Percentiles rank a stretch among this genome's conserved stretches.
Evolutionary conservation across 139 green algal species (phyloP).

Genomic region (Spirogloea muscicola): DNA sequence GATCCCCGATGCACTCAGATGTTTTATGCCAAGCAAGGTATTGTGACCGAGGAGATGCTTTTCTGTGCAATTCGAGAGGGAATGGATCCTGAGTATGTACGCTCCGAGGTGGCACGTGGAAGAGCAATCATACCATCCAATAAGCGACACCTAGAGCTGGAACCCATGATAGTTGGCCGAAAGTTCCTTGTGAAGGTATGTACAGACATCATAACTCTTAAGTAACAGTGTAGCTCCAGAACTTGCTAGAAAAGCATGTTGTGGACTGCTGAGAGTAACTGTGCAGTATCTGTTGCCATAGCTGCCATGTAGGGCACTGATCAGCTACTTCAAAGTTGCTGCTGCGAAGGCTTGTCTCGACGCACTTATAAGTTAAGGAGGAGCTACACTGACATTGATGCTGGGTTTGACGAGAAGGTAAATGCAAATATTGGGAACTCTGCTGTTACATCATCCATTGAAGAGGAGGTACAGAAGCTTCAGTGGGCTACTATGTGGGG

Average conservation of each 20-base stretch:
- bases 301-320: too few species aligned
- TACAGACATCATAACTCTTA: too few species aligned
- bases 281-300: too few species aligned
- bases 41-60: slow-evolving; percentile 88
- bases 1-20: slow-evolving; percentile 63
- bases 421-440: slow-evolving; percentile 95
- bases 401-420: slow-evolving; percentile 78
- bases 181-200: slow-evolving; percentile 89
- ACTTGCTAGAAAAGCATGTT: too few species aligned
- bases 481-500: slow-evolving; percentile 88
- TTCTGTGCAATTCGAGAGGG: slow-evolving; percentile 77
- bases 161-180: slow-evolving; percentile 63
- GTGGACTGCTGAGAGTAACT: too few species aligned
- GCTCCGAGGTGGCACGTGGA: slow-evolving; percentile 80
- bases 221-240: too few species aligned
- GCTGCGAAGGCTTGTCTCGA: too few species aligned
- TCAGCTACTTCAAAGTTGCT: too few species aligned
- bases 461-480: slow-evolving; percentile 92
- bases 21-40: slow-evolving; percentile 69
- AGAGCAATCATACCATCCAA: slow-evolving; percentile 93
- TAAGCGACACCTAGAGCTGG: slow-evolving; percentile 83
- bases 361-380: too few species aligned
- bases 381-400: slow-evolving; percentile 15
- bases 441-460: slow-evolving; percentile 79
- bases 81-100: slow-evolving; percentile 80